Conservation (phyloP, 2,329 filamentous ascomycete genomes). For the Aspergillus sp. region DNA sequence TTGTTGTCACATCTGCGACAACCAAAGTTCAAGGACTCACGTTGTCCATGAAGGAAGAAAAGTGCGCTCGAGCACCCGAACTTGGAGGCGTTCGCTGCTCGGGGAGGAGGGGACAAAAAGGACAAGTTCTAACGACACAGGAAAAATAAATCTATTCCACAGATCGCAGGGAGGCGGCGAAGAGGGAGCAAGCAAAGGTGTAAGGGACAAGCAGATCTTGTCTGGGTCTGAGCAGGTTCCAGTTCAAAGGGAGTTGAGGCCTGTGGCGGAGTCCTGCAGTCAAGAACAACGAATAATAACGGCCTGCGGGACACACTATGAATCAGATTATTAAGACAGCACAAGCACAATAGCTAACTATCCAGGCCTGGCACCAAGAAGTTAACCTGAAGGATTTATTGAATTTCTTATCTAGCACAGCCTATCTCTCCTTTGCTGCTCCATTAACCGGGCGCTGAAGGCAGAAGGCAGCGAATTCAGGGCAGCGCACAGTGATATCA, state of each 20-base stretch:
- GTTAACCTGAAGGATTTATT: neutral
- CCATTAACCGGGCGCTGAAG: neutral
- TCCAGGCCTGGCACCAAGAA: too few relatives aligned
- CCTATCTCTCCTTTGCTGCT: neutral
- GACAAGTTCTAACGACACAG: conserved; percentile 7
- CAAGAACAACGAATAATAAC: conserved; percentile 20
- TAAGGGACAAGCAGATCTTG: conserved; percentile 17
- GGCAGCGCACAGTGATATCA: conserved; percentile 4
- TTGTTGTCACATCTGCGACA: neutral
- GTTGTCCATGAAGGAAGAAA: conserved; percentile 45
- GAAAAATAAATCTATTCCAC: conserved; percentile 4
- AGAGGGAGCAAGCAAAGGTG: conserved; percentile 5
- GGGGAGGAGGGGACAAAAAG: conserved; percentile 10
- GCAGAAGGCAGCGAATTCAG: neutral
- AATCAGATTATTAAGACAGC: conserved; percentile 15
- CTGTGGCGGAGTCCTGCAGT: conserved; percentile 25
- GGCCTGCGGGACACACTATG: conserved; percentile 15
- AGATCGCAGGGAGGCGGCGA: conserved; percentile 3
- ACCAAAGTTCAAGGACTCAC: conserved; percentile 30
- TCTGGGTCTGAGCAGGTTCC: conserved; percentile 25
- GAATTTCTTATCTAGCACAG: neutral
- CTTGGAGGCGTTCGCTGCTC: conserved; percentile 26
- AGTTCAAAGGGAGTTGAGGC: conserved; percentile 25
- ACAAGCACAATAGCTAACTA: neutral
- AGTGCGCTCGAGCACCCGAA: conserved; percentile 35